Evolutionary conservation across 2,329 filamentous ascomycete species (phyloP), one percentile per base, ranked within the genome.

Genomic region (Diaporthe ilicicola): DNA sequence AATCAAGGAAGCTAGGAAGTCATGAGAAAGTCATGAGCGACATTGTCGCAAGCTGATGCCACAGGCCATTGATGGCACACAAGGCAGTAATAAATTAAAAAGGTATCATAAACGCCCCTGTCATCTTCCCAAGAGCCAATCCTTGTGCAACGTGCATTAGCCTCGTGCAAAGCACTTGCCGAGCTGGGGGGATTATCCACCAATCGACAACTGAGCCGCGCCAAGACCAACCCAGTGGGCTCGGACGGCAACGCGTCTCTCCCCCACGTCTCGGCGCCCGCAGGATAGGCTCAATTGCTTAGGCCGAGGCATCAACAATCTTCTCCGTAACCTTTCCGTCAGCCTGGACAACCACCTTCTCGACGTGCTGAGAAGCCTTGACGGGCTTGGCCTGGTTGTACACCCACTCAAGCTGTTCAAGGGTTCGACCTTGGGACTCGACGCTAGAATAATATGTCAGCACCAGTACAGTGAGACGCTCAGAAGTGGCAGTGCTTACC

Each of bases 361-460:
- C 82, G 73, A 86, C 80, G 64, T 79, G 80, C 70, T 82, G 79
- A 5, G 85, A 87, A 13, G 85, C 85, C 77, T 85, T 84, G 78
- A 86, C 85, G 1, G 84, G 84, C 73, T 84, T 83, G 29, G 82
- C 81, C 75, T 86, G 84, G 74, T 84, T 77, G 76, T 86, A 86
- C 13, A 86, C 82, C 83, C 84, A 85, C 73, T 85, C 84, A 44
- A 86, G 80, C 75, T 86, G 80, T 74, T 86, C 84, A 32, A 86
- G 81, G 4, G 84, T 86, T 48, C 84, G 84, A 59, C 84, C 84
- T 72, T 86, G 84, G 4, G 83, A 82, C 74, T 86, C 84, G 73
- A 86, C 84, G 75, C 84, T 85, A 68, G 1, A 50, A 54, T 17
- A 34, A 12, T 32, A 9, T 1, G 55, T 65, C 55, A 72, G 65